phyloP scores from a whole-genome alignment of 371 early-diverging fungal genomes.

The Rhizopus microsporus region DNA sequence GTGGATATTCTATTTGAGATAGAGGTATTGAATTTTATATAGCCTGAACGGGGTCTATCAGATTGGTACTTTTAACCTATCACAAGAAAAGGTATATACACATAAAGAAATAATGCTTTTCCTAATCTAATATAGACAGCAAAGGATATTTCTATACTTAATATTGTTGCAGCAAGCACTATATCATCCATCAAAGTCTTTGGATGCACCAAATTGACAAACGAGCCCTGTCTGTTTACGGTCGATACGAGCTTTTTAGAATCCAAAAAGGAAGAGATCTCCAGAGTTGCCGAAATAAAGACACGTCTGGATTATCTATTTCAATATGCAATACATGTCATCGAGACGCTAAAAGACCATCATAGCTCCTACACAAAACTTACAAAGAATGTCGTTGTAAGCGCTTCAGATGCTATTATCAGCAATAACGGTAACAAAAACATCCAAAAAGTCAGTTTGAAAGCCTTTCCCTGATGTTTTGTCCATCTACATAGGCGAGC shows the following conservation, averaged over 20 bases:
- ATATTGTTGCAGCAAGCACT: slow-evolving; percentile 6
- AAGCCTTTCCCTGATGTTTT: background rate
- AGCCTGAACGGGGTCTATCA: slow-evolving; percentile 27
- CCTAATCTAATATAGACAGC: background rate
- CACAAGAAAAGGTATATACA: background rate
- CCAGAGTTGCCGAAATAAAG: slow-evolving; percentile 20
- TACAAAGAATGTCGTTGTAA: background rate
- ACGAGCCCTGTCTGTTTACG: background rate
- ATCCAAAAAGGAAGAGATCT: slow-evolving; percentile 18
- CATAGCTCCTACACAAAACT: slow-evolving; percentile 10
- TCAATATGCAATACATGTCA: slow-evolving; percentile 7
- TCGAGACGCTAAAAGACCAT: slow-evolving; percentile 16
- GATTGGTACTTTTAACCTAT: slow-evolving; percentile 13
- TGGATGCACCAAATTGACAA: background rate
- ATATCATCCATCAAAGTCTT: slow-evolving; percentile 7
- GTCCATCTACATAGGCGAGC: background rate
- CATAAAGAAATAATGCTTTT: background rate
- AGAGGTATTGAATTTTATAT: background rate
- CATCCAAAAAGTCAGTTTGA: background rate
- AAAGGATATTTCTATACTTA: background rate
- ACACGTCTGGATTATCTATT: slow-evolving; percentile 23
- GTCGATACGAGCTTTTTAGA: slow-evolving; percentile 17
- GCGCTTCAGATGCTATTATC: slow-evolving; percentile 9
- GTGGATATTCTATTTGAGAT: background rate
- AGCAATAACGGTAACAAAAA: slow-evolving; percentile 13